Base-by-base conservation (phyloP, 2,329 filamentous ascomycete species). In the Cercospora sesami region DNA sequence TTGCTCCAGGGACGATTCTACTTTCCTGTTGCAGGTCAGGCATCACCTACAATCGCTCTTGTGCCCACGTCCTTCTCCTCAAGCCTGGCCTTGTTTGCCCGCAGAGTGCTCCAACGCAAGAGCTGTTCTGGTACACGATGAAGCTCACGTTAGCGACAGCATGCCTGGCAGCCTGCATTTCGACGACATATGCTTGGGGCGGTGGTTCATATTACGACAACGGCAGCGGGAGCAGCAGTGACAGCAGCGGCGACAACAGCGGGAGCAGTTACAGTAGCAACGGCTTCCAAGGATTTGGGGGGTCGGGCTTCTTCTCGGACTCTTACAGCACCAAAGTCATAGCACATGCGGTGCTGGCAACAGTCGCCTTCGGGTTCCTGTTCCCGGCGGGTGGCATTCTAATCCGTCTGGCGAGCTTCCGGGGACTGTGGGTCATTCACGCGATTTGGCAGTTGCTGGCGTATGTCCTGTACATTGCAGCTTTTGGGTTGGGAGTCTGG, bases 401-500 rank as follows among this genome's bases (percentile, higher is more conserved):
- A 16, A 83, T 84, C 67, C 80, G 82, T 9, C 73, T 83, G 0
- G 78, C 78, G 3, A 82, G 80, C 4, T 83, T 84, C 72, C 78
- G 80, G 1, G 81, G 81, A 5, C 73, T 83, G 5, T 75, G 82
- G 57, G 80, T 80, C 76, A 73, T 83, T 9, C 82, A 84, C 63
- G 82, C 78, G n/a, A 74, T 77, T 0, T 79, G 85, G 64, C 86
- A 88, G 70, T 66, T 83, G 2, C 77, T 86, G 64, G 82, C 82
- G 2, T 81, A 86, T 65, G 60, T 82, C 3, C 70, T 86, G 33
- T 83, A 81, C 63, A 81, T 85, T 63, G 81, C 81, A 2, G 86
- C 83, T 0, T 81, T 86, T 60, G 85, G 81, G 1, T 74, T 87
- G 0, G 86, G 86, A 4, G 75, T 87, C 28, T 82, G 81, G 30